Base-by-base conservation (phyloP, 2,329 filamentous ascomycete genomes). In the Venturia pyrina region DNA sequence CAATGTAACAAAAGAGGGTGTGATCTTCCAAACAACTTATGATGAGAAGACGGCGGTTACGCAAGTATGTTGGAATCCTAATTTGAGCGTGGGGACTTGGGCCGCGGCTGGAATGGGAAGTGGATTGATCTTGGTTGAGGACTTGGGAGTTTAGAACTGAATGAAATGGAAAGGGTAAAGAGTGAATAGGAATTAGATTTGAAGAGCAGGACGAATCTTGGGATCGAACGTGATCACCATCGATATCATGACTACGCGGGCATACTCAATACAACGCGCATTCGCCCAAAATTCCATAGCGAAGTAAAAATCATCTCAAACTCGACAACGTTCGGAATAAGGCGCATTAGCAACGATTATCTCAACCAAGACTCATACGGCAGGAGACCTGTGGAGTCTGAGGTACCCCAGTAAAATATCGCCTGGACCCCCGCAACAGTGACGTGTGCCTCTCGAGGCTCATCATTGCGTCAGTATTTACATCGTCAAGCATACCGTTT, bases 11-110 rank as follows among this genome's bases (percentile, higher is more conserved):
- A 69, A 67, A 3, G 73, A 76, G 34, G 69, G 69, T 1, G 72
- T 70, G 2, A 72, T 73, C 10, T 72, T 73, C 46, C 73, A 77
- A 19, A 79, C 79, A 0, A 73, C 82, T 4, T 79, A 77, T 66
- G 80, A 82, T 62, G 76, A 78, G 68, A 72, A 76, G 65, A 77
- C 77, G 13, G 77, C 76, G 1, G 72, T 82, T 6, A 79, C 78
- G 21, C 72, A 75, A 10, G 70, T 82, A 57, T 74, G 76, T 17
- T 83, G 81, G 81, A 83, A 83, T 70, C 78, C 78, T n/a, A 83
- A 82, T 70, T 40, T 79, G 28, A 75, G 73, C 53, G 79, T 72
- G 66, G 81, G 78, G 7, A 79, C 79, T 0, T 83, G 81, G 81
- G 81, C 81, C 7, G 79, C 79, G 5, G 81, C 80, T 21, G 81